Base-by-base conservation (phyloP, 2,329 filamentous ascomycete species). In the Ophiostoma populinum region DNA sequence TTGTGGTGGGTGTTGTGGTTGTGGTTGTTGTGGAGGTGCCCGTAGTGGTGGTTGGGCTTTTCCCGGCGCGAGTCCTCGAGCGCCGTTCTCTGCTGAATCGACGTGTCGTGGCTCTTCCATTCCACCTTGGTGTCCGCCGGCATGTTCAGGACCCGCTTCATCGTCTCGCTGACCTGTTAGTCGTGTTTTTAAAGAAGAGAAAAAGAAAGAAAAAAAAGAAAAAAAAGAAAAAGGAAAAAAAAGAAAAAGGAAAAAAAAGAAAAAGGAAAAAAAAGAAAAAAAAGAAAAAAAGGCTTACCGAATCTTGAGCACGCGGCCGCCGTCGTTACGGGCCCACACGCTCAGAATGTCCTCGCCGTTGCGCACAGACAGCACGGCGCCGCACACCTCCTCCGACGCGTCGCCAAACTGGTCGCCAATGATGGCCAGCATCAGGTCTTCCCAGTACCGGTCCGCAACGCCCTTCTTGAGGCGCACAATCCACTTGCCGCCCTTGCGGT, bases 321-420 rank as follows among this genome's bases (percentile, higher is more conserved):
- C 87, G 50, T 92, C 82, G 48, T 82, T 90, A 55, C 85, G 80
- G 37, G 86, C 92, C 90, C 90, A 98, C 52, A 98, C 85, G 59
- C 85, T 94, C 55, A 98, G 68, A 42, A 95, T 92, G 52, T 98
- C 90, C 59, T 98, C 90, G 28, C 86, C 87, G 50, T 86, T 92
- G 42, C 90, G 71, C 43, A 98, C 81, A 53, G 86, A 95, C 28
- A 98, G 67, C 20, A 98, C 90, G 36, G 81, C 83, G 40, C 90
- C 90, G 51, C 87, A 98, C 27, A 98, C 79, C 55, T 98, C 87
- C 47, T 95, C 87, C 34, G 78, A 74, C 24, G 85, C 86, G 51
- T 95, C 90, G 35, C 74, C 71, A 52, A 98, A 95, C 53, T 94
- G 85, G 50, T 95, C 86, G 28, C 90, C 90, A 39, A 94, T 74